A percentile compares a stretch with the other conserved stretches of the same genome.
phyloP scores from a whole-genome alignment of 352 stramenopile genomes.

The Phytophthora uliginosa region DNA sequence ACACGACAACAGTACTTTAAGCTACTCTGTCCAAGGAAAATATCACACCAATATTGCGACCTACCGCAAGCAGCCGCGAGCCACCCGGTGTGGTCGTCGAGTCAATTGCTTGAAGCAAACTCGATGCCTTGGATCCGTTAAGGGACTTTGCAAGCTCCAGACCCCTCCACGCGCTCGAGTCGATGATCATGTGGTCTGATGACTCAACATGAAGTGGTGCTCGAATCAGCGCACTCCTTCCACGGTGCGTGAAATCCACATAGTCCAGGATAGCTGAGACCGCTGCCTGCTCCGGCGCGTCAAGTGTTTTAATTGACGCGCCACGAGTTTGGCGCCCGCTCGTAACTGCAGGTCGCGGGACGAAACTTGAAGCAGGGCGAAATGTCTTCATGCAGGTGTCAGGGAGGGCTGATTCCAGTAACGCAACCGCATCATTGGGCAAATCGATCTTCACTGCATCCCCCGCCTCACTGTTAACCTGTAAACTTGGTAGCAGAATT shows the following conservation, averaged over 20 bases:
- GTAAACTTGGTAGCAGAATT: slow-evolving; percentile 61
- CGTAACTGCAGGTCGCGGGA: neutral
- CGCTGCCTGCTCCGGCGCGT: slow-evolving; percentile 45
- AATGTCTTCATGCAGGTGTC: slow-evolving; percentile 73
- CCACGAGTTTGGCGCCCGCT: slow-evolving; percentile 11
- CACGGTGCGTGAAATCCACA: slow-evolving; percentile 70
- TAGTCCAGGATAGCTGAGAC: slow-evolving; percentile 74
- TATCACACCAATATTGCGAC: slow-evolving; percentile 5
- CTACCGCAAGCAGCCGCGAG: slow-evolving; percentile 73
- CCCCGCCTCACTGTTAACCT: neutral
- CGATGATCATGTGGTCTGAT: slow-evolving; percentile 85
- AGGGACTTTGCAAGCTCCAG: slow-evolving; percentile 78
- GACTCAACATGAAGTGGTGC: slow-evolving; percentile 68
- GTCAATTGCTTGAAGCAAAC: slow-evolving; percentile 78
- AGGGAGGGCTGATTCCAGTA: slow-evolving; percentile 57
- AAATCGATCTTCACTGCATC: neutral
- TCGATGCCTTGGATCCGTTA: slow-evolving; percentile 64
- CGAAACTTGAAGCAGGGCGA: slow-evolving; percentile 44
- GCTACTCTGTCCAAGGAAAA: neutral
- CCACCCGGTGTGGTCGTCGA: slow-evolving; percentile 66
- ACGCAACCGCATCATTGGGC: slow-evolving; percentile 24
- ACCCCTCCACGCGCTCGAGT: slow-evolving; percentile 75
- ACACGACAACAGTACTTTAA: slow-evolving; percentile 32
- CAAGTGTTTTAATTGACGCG: slow-evolving; percentile 24
- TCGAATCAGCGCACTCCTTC: slow-evolving; percentile 39